Percentiles rank a stretch among this genome's conserved stretches.
phyloP scores from a whole-genome alignment of 768 basidiomycete species.

The Filobasidium wieringae region DNA sequence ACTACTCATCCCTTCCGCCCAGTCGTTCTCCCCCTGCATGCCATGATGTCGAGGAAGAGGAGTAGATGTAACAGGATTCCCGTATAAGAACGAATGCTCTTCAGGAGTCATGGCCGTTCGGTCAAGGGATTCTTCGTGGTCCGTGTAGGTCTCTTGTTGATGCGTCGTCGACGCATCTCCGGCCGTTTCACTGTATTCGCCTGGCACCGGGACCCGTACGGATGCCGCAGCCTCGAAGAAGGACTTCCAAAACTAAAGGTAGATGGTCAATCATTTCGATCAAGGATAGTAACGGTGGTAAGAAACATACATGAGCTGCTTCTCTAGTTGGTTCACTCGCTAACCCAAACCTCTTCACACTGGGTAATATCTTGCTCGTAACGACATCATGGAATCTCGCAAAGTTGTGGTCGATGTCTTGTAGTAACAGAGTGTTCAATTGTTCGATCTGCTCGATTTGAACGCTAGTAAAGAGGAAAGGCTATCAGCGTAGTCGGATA shows the following conservation, averaged over 20 bases:
- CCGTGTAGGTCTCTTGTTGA: constrained; percentile 10
- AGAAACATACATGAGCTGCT: constrained; percentile 62
- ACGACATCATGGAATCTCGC: constrained; percentile 76
- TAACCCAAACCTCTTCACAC: constrained; percentile 78
- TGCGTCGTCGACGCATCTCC: constrained; percentile 33
- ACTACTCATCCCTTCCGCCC: constrained; percentile 51
- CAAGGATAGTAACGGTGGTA: not conserved
- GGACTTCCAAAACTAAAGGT: constrained; percentile 75
- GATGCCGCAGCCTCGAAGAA: constrained; percentile 93
- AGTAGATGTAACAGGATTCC: constrained; percentile 53
- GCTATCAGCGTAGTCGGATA: constrained; percentile 40
- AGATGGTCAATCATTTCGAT: not conserved
- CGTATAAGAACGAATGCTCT: constrained; percentile 64
- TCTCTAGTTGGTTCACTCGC: constrained; percentile 78
- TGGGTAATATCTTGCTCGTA: constrained; percentile 66
- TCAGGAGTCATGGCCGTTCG: constrained; percentile 37
- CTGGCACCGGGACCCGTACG: constrained; percentile 64
- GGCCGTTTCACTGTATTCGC: constrained; percentile 52
- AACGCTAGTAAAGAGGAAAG: constrained; percentile 52
- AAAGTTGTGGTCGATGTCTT: constrained; percentile 91
- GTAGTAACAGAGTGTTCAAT: constrained; percentile 79
- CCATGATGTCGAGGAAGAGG: not conserved
- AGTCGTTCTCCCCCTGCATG: constrained; percentile 5
- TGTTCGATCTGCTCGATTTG: constrained; percentile 95
- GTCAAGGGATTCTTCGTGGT: constrained; percentile 16